These are phyloP conservation scores for Helenozyma baotianmanensis DNA, from an alignment of 805 yeast genomes.

Conservation along the genomic window DNA sequence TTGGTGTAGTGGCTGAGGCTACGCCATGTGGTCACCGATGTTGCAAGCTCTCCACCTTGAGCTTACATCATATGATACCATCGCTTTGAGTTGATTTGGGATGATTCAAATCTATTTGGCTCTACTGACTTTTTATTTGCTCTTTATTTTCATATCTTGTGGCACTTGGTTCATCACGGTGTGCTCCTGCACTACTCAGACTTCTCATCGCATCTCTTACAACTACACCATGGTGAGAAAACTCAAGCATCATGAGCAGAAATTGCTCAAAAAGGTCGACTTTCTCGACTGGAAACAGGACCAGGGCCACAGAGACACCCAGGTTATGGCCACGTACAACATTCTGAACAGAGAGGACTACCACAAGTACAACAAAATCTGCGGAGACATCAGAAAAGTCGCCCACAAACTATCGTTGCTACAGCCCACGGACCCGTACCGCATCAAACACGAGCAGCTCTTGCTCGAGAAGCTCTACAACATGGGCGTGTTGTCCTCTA, in stretches of 20 bases:
- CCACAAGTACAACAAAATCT: conserved; percentile 85
- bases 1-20: too few relatives aligned
- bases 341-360: conserved; percentile 94
- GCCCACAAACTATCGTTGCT: conserved; percentile 82
- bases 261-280: conserved; percentile 90
- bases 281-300: conserved; percentile 98
- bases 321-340: conserved; percentile 92
- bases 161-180: too few relatives aligned
- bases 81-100: too few relatives aligned
- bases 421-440: conserved; percentile 80
- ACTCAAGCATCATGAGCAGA: conserved; percentile 92
- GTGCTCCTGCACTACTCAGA: too few relatives aligned
- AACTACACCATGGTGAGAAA: conserved; percentile 50
- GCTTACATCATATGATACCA: too few relatives aligned
- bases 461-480: conserved; percentile 79
- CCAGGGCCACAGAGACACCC: conserved; percentile 91
- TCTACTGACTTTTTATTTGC: too few relatives aligned
- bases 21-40: too few relatives aligned
- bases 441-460: conserved; percentile 84
- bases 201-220: too few relatives aligned
- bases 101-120: too few relatives aligned
- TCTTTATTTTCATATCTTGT: too few relatives aligned
- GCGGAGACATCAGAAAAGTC: conserved; percentile 85
- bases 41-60: too few relatives aligned
- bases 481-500: conserved; percentile 87